phyloP scores from a whole-genome alignment of 108 stramenopile genomes.

The Nitzschia sp. region DNA sequence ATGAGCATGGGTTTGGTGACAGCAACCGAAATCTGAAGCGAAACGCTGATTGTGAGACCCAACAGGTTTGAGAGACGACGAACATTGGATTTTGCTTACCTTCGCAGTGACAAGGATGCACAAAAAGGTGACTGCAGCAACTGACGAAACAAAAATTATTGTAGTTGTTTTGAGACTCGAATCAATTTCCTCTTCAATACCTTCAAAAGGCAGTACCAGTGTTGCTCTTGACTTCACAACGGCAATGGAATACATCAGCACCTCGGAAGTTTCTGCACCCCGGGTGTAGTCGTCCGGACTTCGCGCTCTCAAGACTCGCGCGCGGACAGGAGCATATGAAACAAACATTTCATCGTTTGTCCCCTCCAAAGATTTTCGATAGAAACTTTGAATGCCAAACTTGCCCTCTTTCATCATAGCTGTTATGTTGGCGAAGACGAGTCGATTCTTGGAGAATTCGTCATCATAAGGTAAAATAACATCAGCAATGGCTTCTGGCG shows the following conservation, averaged over 20 bases:
- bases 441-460: neutral
- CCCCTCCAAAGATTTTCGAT: slow-evolving; percentile 19
- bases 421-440: slow-evolving; percentile 6
- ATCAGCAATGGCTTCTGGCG: slow-evolving; percentile 7
- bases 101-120: slow-evolving; percentile 27
- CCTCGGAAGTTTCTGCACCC: slow-evolving; percentile 14
- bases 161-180: neutral
- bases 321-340: slow-evolving; percentile 23
- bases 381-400: slow-evolving; percentile 2
- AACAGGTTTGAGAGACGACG: slow-evolving; percentile 6
- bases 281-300: slow-evolving; percentile 24
- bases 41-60: too few species aligned
- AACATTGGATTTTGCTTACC: slow-evolving; percentile 7
- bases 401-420: slow-evolving; percentile 17
- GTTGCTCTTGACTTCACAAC: slow-evolving; percentile 7
- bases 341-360: neutral
- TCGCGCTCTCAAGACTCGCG: slow-evolving; percentile 12
- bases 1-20: slow-evolving; percentile 38
- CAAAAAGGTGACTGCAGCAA: slow-evolving; percentile 15
- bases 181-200: slow-evolving; percentile 17
- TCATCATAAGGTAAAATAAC: slow-evolving; percentile 16
- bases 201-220: neutral
- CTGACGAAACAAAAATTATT: slow-evolving; percentile 20
- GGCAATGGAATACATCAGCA: slow-evolving; percentile 30
- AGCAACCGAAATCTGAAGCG: slow-evolving; percentile 27